These are phyloP conservation scores for Lantana camara DNA, from an alignment of 257 asterid genomes.

Conservation along the genomic window DNA sequence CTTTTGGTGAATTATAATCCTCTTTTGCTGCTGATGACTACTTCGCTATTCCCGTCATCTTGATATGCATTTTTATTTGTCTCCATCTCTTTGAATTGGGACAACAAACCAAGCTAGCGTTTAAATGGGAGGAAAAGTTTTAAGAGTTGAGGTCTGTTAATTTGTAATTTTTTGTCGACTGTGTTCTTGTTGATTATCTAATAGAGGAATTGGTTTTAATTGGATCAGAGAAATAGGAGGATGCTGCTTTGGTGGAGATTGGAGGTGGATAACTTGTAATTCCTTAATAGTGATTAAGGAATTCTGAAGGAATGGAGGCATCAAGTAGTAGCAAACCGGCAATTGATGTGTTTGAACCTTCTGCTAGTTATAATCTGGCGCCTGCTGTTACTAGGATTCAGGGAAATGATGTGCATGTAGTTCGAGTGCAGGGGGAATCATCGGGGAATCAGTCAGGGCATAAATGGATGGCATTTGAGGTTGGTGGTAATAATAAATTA, in stretches of 20 bases:
- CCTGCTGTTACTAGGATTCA: constrained; percentile 26
- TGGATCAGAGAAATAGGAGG: constrained; percentile 12
- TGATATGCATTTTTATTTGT: constrained; percentile 8
- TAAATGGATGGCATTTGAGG: constrained; percentile 83
- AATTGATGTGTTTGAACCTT: constrained; percentile 59
- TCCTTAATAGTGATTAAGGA: constrained; percentile 1
- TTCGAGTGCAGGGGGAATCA: constrained; percentile 35
- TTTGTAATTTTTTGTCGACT: background rate
- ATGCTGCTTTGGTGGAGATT: constrained; percentile 23
- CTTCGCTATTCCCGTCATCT: background rate
- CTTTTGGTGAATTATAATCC: background rate
- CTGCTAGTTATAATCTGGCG: constrained; percentile 27
- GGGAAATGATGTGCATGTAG: constrained; percentile 34
- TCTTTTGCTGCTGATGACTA: background rate
- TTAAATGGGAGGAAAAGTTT: background rate
- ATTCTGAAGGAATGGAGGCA: constrained; percentile 45
- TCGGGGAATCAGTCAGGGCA: constrained; percentile 26
- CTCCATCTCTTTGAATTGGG: background rate
- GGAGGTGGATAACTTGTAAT: constrained; percentile 26
- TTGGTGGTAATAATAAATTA: constrained; percentile 13
- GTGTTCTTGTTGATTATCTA: constrained; percentile 3
- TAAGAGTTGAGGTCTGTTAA: background rate
- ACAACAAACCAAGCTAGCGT: background rate
- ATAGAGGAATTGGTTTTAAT: constrained; percentile 12
- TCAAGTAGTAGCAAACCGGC: constrained; percentile 32